Percentiles rank a stretch among this genome's conserved stretches.
phyloP scores from a whole-genome alignment of 73 alveolate species.

The Tetrahymena borealis region DNA sequence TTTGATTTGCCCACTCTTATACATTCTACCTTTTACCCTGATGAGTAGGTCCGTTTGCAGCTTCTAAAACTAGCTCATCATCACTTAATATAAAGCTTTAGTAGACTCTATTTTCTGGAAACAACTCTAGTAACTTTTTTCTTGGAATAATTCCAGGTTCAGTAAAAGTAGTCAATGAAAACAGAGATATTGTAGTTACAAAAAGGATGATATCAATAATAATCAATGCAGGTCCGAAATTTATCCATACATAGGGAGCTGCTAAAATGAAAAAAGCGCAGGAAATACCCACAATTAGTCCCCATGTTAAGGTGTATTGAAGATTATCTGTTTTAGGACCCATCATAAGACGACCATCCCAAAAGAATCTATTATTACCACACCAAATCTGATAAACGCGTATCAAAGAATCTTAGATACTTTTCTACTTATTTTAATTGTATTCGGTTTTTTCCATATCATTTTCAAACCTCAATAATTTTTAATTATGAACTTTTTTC shows the following conservation, averaged over 20 bases:
- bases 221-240: conserved; percentile 15
- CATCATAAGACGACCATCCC: conserved; percentile 43
- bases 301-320: conserved; percentile 22
- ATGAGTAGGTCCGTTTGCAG: conserved; percentile 6
- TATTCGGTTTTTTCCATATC: not conserved
- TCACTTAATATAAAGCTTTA: not conserved
- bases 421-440: not conserved
- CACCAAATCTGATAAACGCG: conserved; percentile 47
- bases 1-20: no score
- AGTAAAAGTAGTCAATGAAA: conserved; percentile 41
- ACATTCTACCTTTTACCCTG: not conserved
- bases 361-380: conserved; percentile 37
- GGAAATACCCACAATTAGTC: conserved; percentile 20
- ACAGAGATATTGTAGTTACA: conserved; percentile 18
- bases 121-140: conserved; percentile 26
- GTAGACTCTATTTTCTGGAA: conserved; percentile 6
- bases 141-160: conserved; percentile 66
- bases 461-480: not conserved
- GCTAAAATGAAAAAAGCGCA: conserved; percentile 21
- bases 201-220: conserved; percentile 23
- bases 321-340: conserved; percentile 47
- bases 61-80: not conserved
- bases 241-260: conserved; percentile 46
- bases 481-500: not conserved
- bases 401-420: not conserved